Base-by-base conservation (phyloP, 495 filamentous ascomycete genomes). In the Penicillium ochrochloron region DNA sequence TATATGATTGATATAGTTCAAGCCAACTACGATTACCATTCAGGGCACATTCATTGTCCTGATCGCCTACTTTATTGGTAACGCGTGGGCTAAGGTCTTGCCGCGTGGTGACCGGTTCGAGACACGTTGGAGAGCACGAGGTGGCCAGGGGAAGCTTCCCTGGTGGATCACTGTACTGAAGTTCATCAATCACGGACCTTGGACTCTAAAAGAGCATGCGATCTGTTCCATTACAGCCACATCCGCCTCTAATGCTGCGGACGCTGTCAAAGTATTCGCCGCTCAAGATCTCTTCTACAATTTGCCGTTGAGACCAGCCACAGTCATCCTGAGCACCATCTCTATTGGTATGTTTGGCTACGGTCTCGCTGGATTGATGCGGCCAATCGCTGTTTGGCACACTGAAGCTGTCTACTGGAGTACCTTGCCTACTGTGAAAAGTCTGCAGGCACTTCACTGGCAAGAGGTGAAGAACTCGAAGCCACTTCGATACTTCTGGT, bases 341-440 rank as follows among this genome's bases (percentile, higher is more conserved):
- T 78, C 76, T 8, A 74, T 78, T 15, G 70, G 70, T 3, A 62
- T 86, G 15, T 80, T 85, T 57, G 85, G 85, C 0, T 88, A 83
- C 53, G 85, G 84, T 6, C 66, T 87, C 46, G 78, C 78, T 41
- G 85, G 85, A 3, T 33, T 87, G 14, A 69, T 86, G 65, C 80
- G 85, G 2, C 76, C 79, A 7, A 75, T 84, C 15, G 70, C 82
- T 25, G 83, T 88, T 27, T 85, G 82, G 65, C 85, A 83, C 19
- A 75, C 77, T 0, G 82, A 85, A 39, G 81, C 82, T 55, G 74
- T 79, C n/a, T 79, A 77, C 67, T 77, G 74, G 76, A 57, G 60
- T 21, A 77, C 67, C 5, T 46, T 79, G 46, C 77, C 77, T 17
- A 65, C 65, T 0, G 72, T 77, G 5, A 73, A 73, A 53, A 57